A percentile compares a stretch with the other conserved stretches of the same genome.
These are phyloP conservation scores for Zanthoxylum bungeanum DNA, from an alignment of 345 rosid genomes.

Conservation along the genomic window DNA sequence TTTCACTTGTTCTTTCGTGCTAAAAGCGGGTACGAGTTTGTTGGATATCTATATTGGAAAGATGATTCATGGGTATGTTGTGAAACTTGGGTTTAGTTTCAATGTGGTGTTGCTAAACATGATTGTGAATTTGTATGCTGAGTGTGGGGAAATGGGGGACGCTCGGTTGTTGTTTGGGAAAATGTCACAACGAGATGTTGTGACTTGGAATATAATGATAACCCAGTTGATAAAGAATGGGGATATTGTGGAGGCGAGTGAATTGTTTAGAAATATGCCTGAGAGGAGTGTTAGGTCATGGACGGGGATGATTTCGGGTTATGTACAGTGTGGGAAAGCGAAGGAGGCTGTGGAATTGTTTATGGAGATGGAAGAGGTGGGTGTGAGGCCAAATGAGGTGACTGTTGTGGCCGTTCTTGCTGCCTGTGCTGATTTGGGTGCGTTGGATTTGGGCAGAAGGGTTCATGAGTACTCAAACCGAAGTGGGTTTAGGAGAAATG, in stretches of 20 bases:
- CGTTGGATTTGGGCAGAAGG: constrained; percentile 31
- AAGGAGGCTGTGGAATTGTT: constrained; percentile 32
- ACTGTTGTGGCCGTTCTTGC: constrained; percentile 35
- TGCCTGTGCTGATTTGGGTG: constrained; percentile 35
- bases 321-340: constrained; percentile 26
- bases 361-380: constrained; percentile 29
- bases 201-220: constrained; percentile 34
- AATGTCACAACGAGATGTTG: constrained; percentile 37
- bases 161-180: constrained; percentile 38
- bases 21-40: constrained; percentile 26
- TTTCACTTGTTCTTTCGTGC: constrained; percentile 37
- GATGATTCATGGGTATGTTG: constrained; percentile 29
- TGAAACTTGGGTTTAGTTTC: constrained; percentile 34
- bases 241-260: constrained; percentile 22
- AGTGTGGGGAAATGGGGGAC: constrained; percentile 26
- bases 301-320: constrained; percentile 33
- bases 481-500: constrained; percentile 25
- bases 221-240: constrained; percentile 26
- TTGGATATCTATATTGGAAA: constrained; percentile 18
- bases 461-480: constrained; percentile 28
- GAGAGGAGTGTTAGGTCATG: constrained; percentile 36
- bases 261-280: constrained; percentile 27
- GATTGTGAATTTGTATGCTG: constrained; percentile 27
- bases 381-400: constrained; percentile 27
- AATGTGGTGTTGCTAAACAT: constrained; percentile 31